Evolutionary conservation across 352 stramenopile genomes (phyloP).

Genomic region (Pythium aphanidermatum): DNA sequence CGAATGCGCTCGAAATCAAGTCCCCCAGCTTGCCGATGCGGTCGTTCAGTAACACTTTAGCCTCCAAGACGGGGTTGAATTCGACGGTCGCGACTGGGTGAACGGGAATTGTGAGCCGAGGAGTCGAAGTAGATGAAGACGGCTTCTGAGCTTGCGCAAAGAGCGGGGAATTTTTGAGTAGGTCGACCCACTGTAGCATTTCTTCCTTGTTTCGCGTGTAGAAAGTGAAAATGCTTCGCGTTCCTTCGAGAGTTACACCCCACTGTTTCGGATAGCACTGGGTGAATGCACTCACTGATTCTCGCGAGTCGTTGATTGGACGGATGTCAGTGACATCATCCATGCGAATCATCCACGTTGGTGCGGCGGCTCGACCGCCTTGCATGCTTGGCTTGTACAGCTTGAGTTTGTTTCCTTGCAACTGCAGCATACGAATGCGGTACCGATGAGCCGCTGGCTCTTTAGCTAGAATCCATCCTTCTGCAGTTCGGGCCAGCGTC

Average conservation of each 20-base stretch:
- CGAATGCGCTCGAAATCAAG: conserved; percentile 59
- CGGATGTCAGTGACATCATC: conserved; percentile 82
- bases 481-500: conserved; percentile 44
- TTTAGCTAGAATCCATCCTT: conserved; percentile 84
- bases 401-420: conserved; percentile 71
- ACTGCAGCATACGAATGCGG: conserved; percentile 78
- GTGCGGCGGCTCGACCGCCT: conserved; percentile 56
- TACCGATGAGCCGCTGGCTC: conserved; percentile 68
- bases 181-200: conserved; percentile 80
- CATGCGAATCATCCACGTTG: conserved; percentile 69
- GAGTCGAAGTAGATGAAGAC: conserved; percentile 20
- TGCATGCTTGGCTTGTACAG: conserved; percentile 86
- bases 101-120: conserved; percentile 70
- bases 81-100: conserved; percentile 74
- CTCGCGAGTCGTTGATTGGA: conserved; percentile 71
- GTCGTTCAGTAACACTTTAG: conserved; percentile 61
- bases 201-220: conserved; percentile 73
- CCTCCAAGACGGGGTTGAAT: conserved; percentile 59
- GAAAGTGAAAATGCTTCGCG: conserved; percentile 81
- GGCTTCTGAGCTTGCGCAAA: conserved; percentile 30
- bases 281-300: conserved; percentile 69
- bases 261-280: conserved; percentile 85
- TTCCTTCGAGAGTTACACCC: conserved; percentile 78
- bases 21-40: conserved; percentile 75
- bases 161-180: conserved; percentile 83